These are phyloP conservation scores for Stenogyne calaminthoides DNA, from an alignment of 305 asterid species.

Conservation along the genomic window DNA sequence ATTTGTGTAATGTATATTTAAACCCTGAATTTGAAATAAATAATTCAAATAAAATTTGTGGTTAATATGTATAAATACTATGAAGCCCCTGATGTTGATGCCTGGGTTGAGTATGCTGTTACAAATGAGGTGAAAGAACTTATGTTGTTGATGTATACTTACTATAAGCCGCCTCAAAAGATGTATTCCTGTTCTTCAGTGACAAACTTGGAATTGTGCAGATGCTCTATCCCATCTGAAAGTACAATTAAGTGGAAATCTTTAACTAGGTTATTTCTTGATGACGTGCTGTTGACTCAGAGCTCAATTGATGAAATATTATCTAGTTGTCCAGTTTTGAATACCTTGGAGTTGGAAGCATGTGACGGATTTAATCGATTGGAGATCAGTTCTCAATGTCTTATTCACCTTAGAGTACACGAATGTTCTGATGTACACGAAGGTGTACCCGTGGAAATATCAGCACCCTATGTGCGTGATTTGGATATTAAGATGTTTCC, in stretches of 20 bases:
- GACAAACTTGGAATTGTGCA: neutral
- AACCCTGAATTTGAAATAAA: too few relatives aligned
- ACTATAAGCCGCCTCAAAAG: slow-evolving; percentile 21
- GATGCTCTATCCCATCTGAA: slow-evolving; percentile 1
- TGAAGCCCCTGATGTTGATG: neutral
- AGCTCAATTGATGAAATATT: neutral
- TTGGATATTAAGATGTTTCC: neutral
- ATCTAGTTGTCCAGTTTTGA: slow-evolving; percentile 33
- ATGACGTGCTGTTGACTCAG: neutral
- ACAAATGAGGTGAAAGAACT: neutral
- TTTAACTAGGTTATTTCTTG: neutral
- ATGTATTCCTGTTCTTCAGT: slow-evolving; percentile 19
- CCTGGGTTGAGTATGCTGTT: slow-evolving; percentile 11
- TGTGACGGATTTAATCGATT: slow-evolving; percentile 11
- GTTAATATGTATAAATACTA: neutral
- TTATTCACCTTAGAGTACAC: neutral
- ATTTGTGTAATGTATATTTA: too few relatives aligned
- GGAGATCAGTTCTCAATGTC: neutral
- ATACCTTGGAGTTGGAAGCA: neutral
- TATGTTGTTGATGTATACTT: neutral
- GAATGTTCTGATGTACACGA: neutral
- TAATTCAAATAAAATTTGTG: too few relatives aligned
- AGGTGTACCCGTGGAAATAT: slow-evolving; percentile 7
- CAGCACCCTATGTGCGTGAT: neutral
- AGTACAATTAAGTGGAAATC: slow-evolving; percentile 14